Base-by-base conservation (phyloP, 2,329 filamentous ascomycete genomes). In the Helicocarpus griseus region DNA sequence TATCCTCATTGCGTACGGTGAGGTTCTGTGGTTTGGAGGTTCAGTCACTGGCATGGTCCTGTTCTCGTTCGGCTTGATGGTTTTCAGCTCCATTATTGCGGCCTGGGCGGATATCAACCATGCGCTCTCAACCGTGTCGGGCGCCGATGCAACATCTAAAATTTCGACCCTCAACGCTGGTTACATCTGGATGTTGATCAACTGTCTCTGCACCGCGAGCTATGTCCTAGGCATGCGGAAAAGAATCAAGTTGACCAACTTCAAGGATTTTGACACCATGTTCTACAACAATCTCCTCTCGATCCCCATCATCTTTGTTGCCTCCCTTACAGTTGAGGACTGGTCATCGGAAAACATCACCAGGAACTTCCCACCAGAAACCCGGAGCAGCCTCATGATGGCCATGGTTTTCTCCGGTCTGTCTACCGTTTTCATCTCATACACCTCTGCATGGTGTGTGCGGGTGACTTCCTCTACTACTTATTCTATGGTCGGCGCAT, bases 241-340 rank as follows among this genome's bases (percentile, higher is more conserved):
- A 79, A 86, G 94, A 59, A 97, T 98, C 70, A 97, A 97, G 84
- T 82, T 94, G 73, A 96, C 95, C 77, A 96, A 95, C 78, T 97
- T 98, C 75, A 96, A 95, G 79, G 93, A 97, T 69, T 97, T 94
- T 77, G 93, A 98, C 70, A 95, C 90, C 65, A 98, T 97, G 93
- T 97, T 93, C 76, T 98, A 98, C 79, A 98, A 98, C 81, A 97
- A 98, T 73, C 80, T 97, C 45, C 82, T 98, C 59, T 95, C 90
- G 52, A 95, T 98, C 57, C 93, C 93, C 26, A 85, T 97, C 63
- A 82, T 98, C 49, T 71, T 97, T 53, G 68, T 89, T 61, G 83
- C 84, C 68, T 94, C 91, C 31, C 74, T 96, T 49, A 62, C 95
- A 57, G 75, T 86, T 59, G 93, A 98, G 69, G 88, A 97, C 73